Conservation (phyloP, 1,139 yeast genomes). For the Geotrichum restrictum region DNA sequence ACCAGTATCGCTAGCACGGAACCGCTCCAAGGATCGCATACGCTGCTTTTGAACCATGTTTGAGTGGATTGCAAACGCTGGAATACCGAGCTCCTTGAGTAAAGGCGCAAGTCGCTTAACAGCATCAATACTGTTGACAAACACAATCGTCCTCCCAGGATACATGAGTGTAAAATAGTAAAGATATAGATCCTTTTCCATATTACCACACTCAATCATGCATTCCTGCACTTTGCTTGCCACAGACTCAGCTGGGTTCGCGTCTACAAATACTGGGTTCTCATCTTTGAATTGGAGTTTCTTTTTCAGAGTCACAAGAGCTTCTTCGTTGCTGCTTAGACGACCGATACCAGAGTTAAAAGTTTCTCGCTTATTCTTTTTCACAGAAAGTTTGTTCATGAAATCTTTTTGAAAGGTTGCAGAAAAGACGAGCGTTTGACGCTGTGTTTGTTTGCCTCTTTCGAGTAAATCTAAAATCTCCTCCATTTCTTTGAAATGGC, state of each 20-base stretch:
- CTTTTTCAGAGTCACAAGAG: constrained; percentile 38
- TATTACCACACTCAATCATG: constrained; percentile 83
- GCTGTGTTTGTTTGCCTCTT: constrained; percentile 46
- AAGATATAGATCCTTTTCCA: constrained; percentile 83
- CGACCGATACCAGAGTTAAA: constrained; percentile 23
- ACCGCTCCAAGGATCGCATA: constrained; percentile 72
- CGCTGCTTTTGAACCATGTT: constrained; percentile 95
- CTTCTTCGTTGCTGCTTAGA: constrained; percentile 37
- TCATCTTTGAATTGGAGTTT: constrained; percentile 39
- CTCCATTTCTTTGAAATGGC: constrained; percentile 91
- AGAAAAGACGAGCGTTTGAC: constrained; percentile 91
- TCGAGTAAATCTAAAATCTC: constrained; percentile 58
- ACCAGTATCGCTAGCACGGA: constrained; percentile 45
- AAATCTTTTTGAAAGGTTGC: constrained; percentile 88
- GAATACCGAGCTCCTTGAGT: constrained; percentile 62
- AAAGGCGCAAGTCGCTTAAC: constrained; percentile 82
- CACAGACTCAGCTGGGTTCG: constrained; percentile 80
- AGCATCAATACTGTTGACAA: constrained; percentile 90
- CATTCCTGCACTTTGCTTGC: constrained; percentile 78
- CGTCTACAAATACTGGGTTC: constrained; percentile 64
- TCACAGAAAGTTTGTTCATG: constrained; percentile 63
- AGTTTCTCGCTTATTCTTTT: constrained; percentile 35
- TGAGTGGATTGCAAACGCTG: constrained; percentile 75
- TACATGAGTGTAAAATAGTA: constrained; percentile 84
- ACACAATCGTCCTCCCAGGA: constrained; percentile 86